Evolutionary conservation across 768 basidiomycete species (phyloP), one percentile per base, ranked within the genome.

Genomic region (Boletus insuetus): DNA sequence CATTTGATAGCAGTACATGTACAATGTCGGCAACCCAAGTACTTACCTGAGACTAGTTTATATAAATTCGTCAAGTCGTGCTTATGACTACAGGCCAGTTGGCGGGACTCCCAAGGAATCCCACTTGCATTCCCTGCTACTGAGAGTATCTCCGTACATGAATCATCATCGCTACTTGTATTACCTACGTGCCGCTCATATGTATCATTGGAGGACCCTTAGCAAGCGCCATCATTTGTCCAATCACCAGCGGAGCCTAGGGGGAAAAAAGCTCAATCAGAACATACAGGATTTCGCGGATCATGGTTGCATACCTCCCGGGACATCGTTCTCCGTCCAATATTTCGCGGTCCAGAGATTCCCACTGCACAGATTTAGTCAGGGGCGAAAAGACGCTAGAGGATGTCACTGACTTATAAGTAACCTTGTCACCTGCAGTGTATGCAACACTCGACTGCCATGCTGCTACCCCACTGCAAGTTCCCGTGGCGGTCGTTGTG

Each of bases 311-410:
- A 43, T 59, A 74, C 76, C 72, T 57, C 74, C 68, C 10, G 84
- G 85, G 40, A 65, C 74, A 62, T 84, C 79, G 41, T 74, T 76
- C 64, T 86, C 70, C 17, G 82, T 79, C 84, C 86, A 85, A 80
- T 81, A 86, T 51, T 81, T 76, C 3, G 84, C 83, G 13, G 76
- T 78, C 76, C 75, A 79, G 41, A 75, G 66, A 55, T 76, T 19
- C 9, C 53, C 59, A 44, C 63, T 62, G 35, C 32, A 46, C 10
- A 17, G 20, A n/a, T 24, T 60, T 42, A 26, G 37, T 42, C 46
- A 24, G 53, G 41, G 51, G 55, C 35, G 53, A 44, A 19, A 22
- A 20, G 31, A 44, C 38, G 35, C 35, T n/a, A 38, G 11, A 7
- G n/a, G 20, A 22, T 31, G 24, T 24, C 46, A 69, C 76, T 64